Conservation (phyloP, 2,329 filamentous ascomycete species). For the Cladosporium cucumerinum region DNA sequence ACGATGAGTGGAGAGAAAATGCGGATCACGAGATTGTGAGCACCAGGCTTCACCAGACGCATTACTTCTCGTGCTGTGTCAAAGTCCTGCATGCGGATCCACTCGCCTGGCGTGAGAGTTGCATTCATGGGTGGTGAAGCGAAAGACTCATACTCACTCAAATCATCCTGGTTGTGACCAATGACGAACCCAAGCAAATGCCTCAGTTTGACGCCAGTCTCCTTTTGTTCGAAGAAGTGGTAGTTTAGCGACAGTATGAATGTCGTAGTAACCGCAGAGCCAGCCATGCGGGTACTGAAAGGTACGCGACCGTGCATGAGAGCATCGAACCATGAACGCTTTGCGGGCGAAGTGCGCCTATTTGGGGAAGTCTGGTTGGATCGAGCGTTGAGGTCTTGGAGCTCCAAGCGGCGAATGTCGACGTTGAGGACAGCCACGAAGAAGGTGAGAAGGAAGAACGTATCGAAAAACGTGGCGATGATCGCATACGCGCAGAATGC, state of each 20-base stretch:
- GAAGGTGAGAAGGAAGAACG: slow-evolving; percentile 75
- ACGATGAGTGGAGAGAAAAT: slow-evolving; percentile 74
- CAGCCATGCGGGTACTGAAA: slow-evolving; percentile 70
- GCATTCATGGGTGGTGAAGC: slow-evolving; percentile 63
- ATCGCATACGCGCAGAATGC: slow-evolving; percentile 75
- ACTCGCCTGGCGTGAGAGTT: slow-evolving; percentile 70
- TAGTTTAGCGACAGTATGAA: slow-evolving; percentile 72
- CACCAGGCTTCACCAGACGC: slow-evolving; percentile 67
- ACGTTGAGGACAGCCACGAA: slow-evolving; percentile 76
- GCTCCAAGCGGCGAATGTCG: slow-evolving; percentile 71
- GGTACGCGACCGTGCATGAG: slow-evolving; percentile 63
- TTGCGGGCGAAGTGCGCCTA: slow-evolving; percentile 28
- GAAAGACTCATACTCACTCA: slow-evolving; percentile 30
- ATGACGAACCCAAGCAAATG: slow-evolving; percentile 30
- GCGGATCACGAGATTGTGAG: slow-evolving; percentile 68
- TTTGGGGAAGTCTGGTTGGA: slow-evolving; percentile 41
- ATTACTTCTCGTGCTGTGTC: slow-evolving; percentile 75
- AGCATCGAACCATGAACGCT: slow-evolving; percentile 58
- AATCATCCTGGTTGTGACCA: slow-evolving; percentile 18
- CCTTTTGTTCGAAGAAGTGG: slow-evolving; percentile 68
- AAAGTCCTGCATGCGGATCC: slow-evolving; percentile 74
- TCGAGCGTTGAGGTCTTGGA: slow-evolving; percentile 65
- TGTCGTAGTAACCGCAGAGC: slow-evolving; percentile 67
- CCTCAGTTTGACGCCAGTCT: slow-evolving; percentile 31
- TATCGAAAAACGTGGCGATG: slow-evolving; percentile 72